Base-by-base conservation (phyloP, 2,329 filamentous ascomycete species). In the Ophiostoma novo-ulmi region DNA sequence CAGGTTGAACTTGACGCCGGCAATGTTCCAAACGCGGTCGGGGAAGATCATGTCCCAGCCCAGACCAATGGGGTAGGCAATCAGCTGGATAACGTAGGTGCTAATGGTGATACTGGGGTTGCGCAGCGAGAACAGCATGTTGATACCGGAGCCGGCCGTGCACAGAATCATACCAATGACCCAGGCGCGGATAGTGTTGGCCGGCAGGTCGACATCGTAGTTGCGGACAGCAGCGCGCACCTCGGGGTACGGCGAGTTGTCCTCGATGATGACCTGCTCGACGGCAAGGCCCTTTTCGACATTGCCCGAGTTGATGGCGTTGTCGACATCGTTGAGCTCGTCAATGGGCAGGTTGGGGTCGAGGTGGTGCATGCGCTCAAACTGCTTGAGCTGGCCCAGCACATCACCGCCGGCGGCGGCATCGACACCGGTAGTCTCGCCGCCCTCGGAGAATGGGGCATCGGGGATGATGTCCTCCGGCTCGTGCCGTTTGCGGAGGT, bases 181-280 rank as follows among this genome's bases (percentile, higher is more conserved):
- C 87, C 87, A 89, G 55, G 86, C 85, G 26, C 87, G 86, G 71
- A 89, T 81, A 3, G 87, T 89, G 76, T 88, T 89, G 74, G 83
- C 83, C n/a, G 87, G 85, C 35, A 89, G 80, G 74, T 89, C 71
- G 66, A 71, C 71, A 31, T 73, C 71, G 69, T 73, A 73, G 69
- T 72, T 73, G 71, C 71, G 71, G 38, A 73, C 71, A 38, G 66
- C 66, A 44, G 66, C 70, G 76, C 81, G 74, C 77, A 88, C 87
- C 80, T 90, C 88, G 52, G 87, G 86, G 75, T 90, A 90, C 2
- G 88, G 88, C 67, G 88, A 90, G 77, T 90, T 87, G 71, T 90
- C 87, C 76, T 89, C 83, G 75, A 88, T 81, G 71, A 85, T 79
- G 66, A 86, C 85, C 74, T 85, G 83, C 75, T 88, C 85, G 74